A percentile compares a stretch with the other conserved stretches of the same genome.
Evolutionary conservation across 208 protist species (phyloP).

Genomic region (Plasmodiophora brassicae): DNA sequence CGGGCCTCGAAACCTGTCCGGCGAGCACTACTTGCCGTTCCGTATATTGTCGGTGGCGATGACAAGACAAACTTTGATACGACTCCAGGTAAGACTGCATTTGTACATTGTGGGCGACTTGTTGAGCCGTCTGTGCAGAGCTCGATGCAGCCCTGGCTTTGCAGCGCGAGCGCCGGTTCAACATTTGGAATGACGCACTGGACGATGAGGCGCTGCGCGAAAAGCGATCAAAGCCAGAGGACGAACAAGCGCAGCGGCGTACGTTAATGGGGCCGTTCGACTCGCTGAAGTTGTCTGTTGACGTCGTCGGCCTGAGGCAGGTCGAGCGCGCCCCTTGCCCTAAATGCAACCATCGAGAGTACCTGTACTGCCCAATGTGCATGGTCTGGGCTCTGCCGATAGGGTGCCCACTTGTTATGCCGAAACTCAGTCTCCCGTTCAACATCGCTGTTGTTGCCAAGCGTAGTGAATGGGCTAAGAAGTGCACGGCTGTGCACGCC

Average conservation of each 20-base stretch:
- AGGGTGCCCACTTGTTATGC: background rate
- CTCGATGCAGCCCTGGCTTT: background rate
- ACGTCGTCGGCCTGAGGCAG: background rate
- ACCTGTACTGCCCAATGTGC: conserved; percentile 8
- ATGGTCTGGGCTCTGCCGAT: background rate
- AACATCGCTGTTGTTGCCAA: background rate
- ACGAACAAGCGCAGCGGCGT: background rate
- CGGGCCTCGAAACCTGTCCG: too few relatives aligned
- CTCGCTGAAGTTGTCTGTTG: background rate
- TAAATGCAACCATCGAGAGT: background rate
- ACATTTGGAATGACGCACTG: background rate
- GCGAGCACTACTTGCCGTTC: background rate
- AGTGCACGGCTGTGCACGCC: background rate
- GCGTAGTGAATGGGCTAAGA: conserved; percentile 18
- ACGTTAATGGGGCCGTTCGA: background rate
- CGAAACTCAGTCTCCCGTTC: background rate
- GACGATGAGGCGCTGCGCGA: too few relatives aligned
- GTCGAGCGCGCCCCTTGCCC: background rate
- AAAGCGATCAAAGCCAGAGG: too few relatives aligned
- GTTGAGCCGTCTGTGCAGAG: background rate
- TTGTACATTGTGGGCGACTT: background rate
- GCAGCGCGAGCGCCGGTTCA: background rate
- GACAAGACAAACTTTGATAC: background rate
- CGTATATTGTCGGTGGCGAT: background rate
- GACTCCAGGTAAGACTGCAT: background rate